These are phyloP conservation scores for Candida glaebosa DNA, from an alignment of 805 yeast species.

Conservation along the genomic window DNA sequence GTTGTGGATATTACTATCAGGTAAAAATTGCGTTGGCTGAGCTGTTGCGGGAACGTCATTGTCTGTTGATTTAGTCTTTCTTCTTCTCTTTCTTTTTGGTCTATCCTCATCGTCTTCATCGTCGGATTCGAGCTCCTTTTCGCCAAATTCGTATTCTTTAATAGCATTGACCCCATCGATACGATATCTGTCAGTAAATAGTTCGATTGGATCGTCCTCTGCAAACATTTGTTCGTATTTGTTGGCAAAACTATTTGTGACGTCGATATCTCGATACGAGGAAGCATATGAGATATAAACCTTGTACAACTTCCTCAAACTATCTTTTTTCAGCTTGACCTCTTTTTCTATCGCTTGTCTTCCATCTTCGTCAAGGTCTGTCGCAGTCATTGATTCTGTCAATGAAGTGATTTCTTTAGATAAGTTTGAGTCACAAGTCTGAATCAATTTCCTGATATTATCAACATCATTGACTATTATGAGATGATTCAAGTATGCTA, in stretches of 20 bases:
- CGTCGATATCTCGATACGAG: conserved; percentile 64
- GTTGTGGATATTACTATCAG: conserved; percentile 5
- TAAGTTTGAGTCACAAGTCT: conserved; percentile 60
- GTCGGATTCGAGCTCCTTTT: conserved; percentile 13
- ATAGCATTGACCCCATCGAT: conserved; percentile 35
- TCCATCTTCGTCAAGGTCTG: conserved; percentile 42
- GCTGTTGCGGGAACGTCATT: conserved; percentile 6
- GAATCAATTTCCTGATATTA: conserved; percentile 80
- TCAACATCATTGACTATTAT: conserved; percentile 63
- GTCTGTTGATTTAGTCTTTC: conserved; percentile 6
- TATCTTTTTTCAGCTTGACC: conserved; percentile 20
- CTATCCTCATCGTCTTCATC: conserved; percentile 12
- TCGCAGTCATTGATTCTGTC: conserved; percentile 17
- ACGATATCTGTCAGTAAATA: conserved; percentile 38
- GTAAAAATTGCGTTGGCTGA: conserved; percentile 9
- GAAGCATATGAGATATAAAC: conserved; percentile 66
- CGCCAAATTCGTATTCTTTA: conserved; percentile 34
- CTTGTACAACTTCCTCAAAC: conserved; percentile 29
- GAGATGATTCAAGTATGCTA: conserved; percentile 69
- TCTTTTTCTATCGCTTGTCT: conserved; percentile 24
- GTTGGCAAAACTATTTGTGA: conserved; percentile 61
- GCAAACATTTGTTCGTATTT: conserved; percentile 68
- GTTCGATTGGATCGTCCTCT: conserved; percentile 43
- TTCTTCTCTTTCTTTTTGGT: conserved; percentile 12
- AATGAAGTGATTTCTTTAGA: conserved; percentile 33